phyloP scores from a whole-genome alignment of 2,329 filamentous ascomycete genomes.

The Penicillium sp. region DNA sequence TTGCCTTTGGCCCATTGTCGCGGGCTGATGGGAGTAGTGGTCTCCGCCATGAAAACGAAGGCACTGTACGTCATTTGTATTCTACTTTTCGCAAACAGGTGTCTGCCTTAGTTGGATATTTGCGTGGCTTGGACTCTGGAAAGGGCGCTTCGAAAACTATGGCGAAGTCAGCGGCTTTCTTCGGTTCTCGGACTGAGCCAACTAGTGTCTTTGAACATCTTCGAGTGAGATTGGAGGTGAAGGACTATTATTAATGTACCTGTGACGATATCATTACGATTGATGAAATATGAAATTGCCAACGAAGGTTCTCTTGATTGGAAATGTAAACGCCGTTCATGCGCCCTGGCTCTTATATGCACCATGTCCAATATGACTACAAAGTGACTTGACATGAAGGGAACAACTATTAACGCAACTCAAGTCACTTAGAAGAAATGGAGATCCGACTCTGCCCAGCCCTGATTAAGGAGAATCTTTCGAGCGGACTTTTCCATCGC shows the following conservation, averaged over 20 bases:
- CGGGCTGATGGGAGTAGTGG: slow-evolving; percentile 40
- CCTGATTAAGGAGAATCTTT: slow-evolving; percentile 58
- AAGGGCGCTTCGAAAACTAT: slow-evolving; percentile 47
- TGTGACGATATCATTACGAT: neutral
- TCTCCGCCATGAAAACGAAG: slow-evolving; percentile 40
- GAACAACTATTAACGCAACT: neutral
- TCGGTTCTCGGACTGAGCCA: slow-evolving; percentile 38
- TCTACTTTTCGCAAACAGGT: slow-evolving; percentile 68
- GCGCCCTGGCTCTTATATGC: neutral
- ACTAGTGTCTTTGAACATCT: slow-evolving; percentile 68
- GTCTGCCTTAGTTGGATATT: slow-evolving; percentile 69
- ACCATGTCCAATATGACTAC: neutral
- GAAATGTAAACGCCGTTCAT: neutral
- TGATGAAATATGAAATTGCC: neutral
- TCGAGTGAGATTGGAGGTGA: slow-evolving; percentile 70
- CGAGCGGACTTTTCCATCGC: slow-evolving; percentile 69
- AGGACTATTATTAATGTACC: slow-evolving; percentile 57
- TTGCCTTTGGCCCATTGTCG: slow-evolving; percentile 61
- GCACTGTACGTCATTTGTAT: slow-evolving; percentile 58
- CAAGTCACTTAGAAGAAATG: slow-evolving; percentile 66
- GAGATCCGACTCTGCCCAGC: slow-evolving; percentile 72
- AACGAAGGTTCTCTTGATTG: neutral
- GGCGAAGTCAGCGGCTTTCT: slow-evolving; percentile 24
- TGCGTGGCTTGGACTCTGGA: slow-evolving; percentile 68
- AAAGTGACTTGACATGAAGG: neutral